Conservation (phyloP, 108 stramenopile species). For the Cyclostephanos tholiformis region DNA sequence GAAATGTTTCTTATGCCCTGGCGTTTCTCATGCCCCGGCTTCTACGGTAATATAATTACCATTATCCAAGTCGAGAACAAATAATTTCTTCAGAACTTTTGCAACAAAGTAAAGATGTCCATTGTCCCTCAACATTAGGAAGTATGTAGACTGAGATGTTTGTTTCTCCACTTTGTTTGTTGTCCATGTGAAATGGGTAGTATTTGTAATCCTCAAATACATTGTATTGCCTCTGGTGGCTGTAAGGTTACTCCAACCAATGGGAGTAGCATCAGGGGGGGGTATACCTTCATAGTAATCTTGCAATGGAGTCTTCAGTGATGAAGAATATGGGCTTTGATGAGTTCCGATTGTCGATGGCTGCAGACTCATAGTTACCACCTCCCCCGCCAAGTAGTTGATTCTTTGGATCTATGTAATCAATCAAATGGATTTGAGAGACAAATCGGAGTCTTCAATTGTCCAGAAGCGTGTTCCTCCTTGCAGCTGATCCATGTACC, state of each 20-base stretch:
- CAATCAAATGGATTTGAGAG: background rate
- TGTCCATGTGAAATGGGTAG: constrained; percentile 12
- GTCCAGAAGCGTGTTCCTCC: constrained; percentile 14
- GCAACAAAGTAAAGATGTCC: constrained; percentile 44
- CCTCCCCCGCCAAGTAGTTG: constrained; percentile 17
- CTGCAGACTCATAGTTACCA: constrained; percentile 24
- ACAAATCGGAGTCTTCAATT: background rate
- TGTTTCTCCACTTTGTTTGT: background rate
- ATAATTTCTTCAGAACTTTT: constrained; percentile 15
- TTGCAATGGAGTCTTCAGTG: constrained; percentile 12
- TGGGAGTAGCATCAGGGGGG: background rate
- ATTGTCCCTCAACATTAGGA: constrained; percentile 32
- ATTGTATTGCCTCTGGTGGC: background rate
- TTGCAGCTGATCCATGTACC: constrained; percentile 36
- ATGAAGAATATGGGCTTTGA: constrained; percentile 9
- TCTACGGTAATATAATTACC: too few relatives aligned
- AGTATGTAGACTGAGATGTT: constrained; percentile 12
- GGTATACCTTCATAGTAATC: constrained; percentile 2
- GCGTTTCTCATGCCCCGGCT: too few relatives aligned
- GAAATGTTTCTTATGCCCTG: too few relatives aligned
- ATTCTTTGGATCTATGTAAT: background rate
- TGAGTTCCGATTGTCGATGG: constrained; percentile 12
- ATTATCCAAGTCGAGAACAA: constrained; percentile 15
- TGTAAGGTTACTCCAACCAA: background rate
- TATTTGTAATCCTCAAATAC: background rate